Conservation (phyloP, 2,329 filamentous ascomycete genomes). For the Reticulascus tulasneorum region DNA sequence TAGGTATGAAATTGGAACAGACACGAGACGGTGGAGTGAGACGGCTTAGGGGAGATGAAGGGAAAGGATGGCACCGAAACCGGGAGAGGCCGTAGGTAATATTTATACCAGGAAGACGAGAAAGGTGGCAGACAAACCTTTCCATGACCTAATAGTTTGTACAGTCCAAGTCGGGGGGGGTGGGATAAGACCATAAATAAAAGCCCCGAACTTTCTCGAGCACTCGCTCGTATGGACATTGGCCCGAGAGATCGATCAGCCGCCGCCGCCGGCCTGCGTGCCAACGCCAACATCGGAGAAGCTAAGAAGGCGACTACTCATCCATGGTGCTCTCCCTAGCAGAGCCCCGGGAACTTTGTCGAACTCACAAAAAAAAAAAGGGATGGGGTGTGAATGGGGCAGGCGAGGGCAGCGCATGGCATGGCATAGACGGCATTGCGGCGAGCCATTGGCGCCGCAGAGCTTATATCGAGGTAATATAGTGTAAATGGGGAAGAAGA, state of each 20-base stretch:
- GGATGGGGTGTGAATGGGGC: too few species aligned
- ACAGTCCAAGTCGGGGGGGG: constrained; percentile 20
- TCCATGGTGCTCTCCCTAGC: constrained; percentile 5
- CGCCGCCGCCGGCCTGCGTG: constrained; percentile 3
- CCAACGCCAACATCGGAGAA: constrained; percentile 11
- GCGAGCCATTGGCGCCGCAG: too few species aligned
- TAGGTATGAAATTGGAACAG: constrained; percentile 3
- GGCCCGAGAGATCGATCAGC: constrained; percentile 28
- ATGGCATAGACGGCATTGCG: too few species aligned
- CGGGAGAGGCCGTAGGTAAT: constrained; percentile 10
- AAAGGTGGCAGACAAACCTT: constrained; percentile 15
- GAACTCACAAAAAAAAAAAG: too few species aligned
- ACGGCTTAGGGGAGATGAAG: too few species aligned
- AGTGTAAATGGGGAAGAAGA: too few species aligned
- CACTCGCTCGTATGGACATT: constrained; percentile 31
- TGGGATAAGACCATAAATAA: constrained; percentile 20
- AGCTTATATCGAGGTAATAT: too few species aligned
- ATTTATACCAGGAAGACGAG: constrained; percentile 26
- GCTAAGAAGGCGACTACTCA: constrained; percentile 7
- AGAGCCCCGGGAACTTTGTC: too few species aligned
- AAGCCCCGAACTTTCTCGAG: constrained; percentile 22
- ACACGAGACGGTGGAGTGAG: constrained; percentile 14
- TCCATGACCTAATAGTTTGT: constrained; percentile 31
- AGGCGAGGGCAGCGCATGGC: too few species aligned
- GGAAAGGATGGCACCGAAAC: background rate